Evolutionary conservation across 331 rosid species (phyloP).

Genomic region (Pyracantha coccinea): DNA sequence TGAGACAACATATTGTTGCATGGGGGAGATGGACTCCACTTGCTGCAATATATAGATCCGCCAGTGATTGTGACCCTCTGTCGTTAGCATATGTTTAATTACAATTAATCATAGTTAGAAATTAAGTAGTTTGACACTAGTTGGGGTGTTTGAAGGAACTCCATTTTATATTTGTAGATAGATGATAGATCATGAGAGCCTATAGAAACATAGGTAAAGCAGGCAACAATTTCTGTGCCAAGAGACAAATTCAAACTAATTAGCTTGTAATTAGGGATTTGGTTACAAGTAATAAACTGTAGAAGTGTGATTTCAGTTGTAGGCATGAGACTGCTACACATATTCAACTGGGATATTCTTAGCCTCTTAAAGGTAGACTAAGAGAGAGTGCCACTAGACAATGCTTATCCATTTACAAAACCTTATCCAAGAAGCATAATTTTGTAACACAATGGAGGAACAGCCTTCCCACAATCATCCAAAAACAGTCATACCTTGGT

Average conservation of each 20-base stretch:
- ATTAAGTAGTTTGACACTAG: background rate
- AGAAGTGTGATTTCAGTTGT: background rate
- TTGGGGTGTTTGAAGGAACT: background rate
- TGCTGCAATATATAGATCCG: background rate
- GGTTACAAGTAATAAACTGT: background rate
- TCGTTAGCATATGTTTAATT: background rate
- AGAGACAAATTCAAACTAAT: background rate
- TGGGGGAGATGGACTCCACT: background rate
- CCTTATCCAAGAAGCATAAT: conserved; percentile 20
- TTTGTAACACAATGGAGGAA: conserved; percentile 25
- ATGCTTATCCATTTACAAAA: conserved; percentile 8
- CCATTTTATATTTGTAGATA: background rate
- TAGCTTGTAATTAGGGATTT: background rate
- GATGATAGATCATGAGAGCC: background rate
- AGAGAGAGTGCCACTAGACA: background rate
- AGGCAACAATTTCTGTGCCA: background rate
- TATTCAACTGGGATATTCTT: no score
- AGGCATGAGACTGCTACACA: background rate
- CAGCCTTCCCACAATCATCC: conserved; percentile 23
- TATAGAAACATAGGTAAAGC: background rate
- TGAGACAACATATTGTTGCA: background rate
- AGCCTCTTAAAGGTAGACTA: no score
- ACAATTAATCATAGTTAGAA: background rate
- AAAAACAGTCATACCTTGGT: conserved; percentile 18
- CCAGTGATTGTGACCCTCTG: background rate